These are phyloP conservation scores for Venturia effusa DNA, from an alignment of 2,329 filamentous ascomycete genomes.

Conservation along the genomic window DNA sequence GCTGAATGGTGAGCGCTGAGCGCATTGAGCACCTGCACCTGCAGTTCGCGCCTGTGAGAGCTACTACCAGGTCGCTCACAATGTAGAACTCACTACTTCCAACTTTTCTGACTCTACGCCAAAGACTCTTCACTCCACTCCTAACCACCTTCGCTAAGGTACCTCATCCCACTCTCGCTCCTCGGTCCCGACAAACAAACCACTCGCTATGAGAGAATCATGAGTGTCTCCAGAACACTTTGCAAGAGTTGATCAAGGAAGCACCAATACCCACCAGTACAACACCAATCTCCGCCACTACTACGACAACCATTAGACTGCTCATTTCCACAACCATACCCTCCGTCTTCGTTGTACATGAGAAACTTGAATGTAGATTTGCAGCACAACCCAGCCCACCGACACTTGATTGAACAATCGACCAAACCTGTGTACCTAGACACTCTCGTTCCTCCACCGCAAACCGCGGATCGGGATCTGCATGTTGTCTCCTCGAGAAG, in stretches of 20 bases:
- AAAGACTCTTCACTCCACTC: no score
- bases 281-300: background rate
- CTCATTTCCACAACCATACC: background rate
- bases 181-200: background rate
- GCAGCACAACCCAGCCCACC: background rate
- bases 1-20: background rate
- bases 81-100: no score
- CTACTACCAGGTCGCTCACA: no score
- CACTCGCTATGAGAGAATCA: background rate
- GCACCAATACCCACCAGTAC: background rate
- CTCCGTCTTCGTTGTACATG: background rate
- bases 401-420: background rate
- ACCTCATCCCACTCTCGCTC: background rate
- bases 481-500: background rate
- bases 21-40: no score
- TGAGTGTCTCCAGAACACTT: background rate
- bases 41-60: background rate
- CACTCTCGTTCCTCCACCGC: background rate
- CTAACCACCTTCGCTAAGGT: background rate
- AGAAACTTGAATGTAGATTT: background rate
- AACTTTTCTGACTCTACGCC: no score
- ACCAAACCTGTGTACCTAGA: background rate
- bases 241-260: background rate
- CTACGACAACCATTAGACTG: background rate
- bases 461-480: background rate